Percentiles rank a stretch among this genome's conserved stretches.
phyloP scores from a whole-genome alignment of 2,329 filamentous ascomycete genomes.

The Parastagonospora nodorum region DNA sequence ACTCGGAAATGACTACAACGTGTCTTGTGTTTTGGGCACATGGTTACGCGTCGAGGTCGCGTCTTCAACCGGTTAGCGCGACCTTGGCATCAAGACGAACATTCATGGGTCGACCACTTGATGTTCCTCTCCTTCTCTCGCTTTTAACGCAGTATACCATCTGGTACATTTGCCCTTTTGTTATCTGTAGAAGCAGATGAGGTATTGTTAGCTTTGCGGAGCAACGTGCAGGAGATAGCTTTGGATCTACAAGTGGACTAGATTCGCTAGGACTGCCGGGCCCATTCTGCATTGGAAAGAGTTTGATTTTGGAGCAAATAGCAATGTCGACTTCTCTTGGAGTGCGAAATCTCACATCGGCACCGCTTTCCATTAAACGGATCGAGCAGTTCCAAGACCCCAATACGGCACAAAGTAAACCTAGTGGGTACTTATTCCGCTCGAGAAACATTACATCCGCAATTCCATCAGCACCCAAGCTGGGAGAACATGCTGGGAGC shows the following conservation, averaged over 20 bases:
- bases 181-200: too few species aligned
- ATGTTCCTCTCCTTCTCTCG: neutral
- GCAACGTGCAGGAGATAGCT: too few species aligned
- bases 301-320: too few species aligned
- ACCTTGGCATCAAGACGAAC: neutral
- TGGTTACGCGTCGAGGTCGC: slow-evolving; percentile 2
- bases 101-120: too few species aligned
- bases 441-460: slow-evolving; percentile 25
- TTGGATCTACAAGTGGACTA: too few species aligned
- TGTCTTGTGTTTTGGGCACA: neutral
- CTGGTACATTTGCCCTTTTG: too few species aligned
- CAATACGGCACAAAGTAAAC: slow-evolving; percentile 47
- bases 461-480: slow-evolving; percentile 47
- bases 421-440: slow-evolving; percentile 39
- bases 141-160: neutral
- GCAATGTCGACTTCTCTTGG: slow-evolving; percentile 59
- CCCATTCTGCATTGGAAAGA: too few species aligned
- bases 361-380: slow-evolving; percentile 71
- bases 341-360: slow-evolving; percentile 81
- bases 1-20: neutral
- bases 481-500: slow-evolving; percentile 62
- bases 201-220: too few species aligned
- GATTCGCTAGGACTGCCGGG: too few species aligned
- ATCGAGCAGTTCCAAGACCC: slow-evolving; percentile 74
- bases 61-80: slow-evolving; percentile 2